These are phyloP conservation scores for Dimocarpus longan DNA, from an alignment of 345 rosid genomes.

Conservation along the genomic window DNA sequence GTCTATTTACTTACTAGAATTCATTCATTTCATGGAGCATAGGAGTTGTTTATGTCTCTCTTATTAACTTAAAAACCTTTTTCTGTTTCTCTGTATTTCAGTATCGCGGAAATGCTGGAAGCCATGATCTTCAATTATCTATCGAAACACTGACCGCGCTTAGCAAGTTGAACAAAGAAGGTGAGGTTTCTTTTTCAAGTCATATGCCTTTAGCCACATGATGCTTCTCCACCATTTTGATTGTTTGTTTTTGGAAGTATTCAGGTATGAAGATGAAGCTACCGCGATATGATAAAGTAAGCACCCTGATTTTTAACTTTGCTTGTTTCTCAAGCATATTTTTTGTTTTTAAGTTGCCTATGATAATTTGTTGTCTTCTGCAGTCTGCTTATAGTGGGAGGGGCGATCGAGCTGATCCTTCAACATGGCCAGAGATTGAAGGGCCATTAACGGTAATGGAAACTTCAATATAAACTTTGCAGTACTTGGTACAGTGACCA, in stretches of 20 bases:
- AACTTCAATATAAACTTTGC: conserved; percentile 8
- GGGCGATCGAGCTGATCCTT: conserved; percentile 89
- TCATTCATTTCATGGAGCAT: conserved; percentile 4
- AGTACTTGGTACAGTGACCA: no score
- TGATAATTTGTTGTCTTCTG: conserved; percentile 19
- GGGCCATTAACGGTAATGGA: conserved; percentile 76
- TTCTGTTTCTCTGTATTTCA: conserved; percentile 26
- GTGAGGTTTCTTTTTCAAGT: conserved; percentile 40
- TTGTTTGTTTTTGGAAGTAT: conserved; percentile 26
- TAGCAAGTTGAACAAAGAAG: conserved; percentile 67
- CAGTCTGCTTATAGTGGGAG: conserved; percentile 92
- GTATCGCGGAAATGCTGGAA: conserved; percentile 97
- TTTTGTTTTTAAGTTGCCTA: conserved; percentile 13
- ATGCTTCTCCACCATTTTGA: conserved; percentile 14
- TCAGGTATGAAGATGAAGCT: conserved; percentile 89
- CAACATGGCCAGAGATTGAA: conserved; percentile 87
- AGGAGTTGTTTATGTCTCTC: neutral
- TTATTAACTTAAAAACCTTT: conserved; percentile 3
- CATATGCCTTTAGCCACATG: neutral
- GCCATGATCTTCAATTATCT: conserved; percentile 94
- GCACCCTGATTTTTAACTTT: conserved; percentile 20
- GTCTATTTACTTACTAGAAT: conserved; percentile 13
- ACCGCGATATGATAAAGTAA: conserved; percentile 90
- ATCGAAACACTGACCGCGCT: conserved; percentile 61
- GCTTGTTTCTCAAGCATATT: neutral